Percentiles rank a stretch among this genome's conserved stretches.
These are phyloP conservation scores for Verticillium longisporum DNA, from an alignment of 2,329 filamentous ascomycete species.

Conservation along the genomic window DNA sequence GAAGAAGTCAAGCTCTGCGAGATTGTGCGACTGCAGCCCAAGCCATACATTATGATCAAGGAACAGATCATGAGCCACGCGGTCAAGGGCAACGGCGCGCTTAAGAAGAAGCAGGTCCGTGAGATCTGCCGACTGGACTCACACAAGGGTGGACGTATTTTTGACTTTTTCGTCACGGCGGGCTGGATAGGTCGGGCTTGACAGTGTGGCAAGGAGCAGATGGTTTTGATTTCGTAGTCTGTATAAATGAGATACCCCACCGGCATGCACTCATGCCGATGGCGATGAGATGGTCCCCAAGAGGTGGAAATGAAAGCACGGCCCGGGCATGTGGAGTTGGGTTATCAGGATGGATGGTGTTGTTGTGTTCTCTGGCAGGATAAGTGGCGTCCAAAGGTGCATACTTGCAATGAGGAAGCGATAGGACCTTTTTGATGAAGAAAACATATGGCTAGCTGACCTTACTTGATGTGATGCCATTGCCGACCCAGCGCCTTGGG, in stretches of 20 bases:
- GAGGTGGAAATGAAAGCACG: not conserved
- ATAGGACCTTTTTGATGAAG: not conserved
- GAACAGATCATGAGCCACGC: slow-evolving; percentile 87
- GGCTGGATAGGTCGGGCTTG: slow-evolving; percentile 87
- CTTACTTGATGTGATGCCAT: no score
- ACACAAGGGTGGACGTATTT: slow-evolving; percentile 81
- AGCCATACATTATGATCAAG: slow-evolving; percentile 92
- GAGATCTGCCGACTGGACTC: slow-evolving; percentile 79
- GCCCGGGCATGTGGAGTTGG: not conserved
- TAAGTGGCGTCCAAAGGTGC: not conserved
- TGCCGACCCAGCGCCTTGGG: no score
- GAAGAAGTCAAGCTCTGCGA: slow-evolving; percentile 86
- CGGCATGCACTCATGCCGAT: not conserved
- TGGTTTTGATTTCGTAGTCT: not conserved
- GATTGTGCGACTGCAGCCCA: slow-evolving; percentile 77
- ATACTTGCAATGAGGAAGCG: not conserved
- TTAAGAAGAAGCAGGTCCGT: slow-evolving; percentile 92
- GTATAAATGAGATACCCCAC: not conserved
- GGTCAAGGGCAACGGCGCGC: slow-evolving; percentile 74
- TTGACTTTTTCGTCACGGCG: slow-evolving; percentile 89
- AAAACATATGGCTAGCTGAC: not conserved
- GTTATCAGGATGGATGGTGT: not conserved
- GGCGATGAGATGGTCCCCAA: not conserved
- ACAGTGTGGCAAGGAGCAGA: slow-evolving; percentile 3
- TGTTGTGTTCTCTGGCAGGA: not conserved